A percentile compares a stretch with the other conserved stretches of the same genome.
Evolutionary conservation across 2,329 filamentous ascomycete genomes (phyloP).

Genomic region (Trichophyton equinum): DNA sequence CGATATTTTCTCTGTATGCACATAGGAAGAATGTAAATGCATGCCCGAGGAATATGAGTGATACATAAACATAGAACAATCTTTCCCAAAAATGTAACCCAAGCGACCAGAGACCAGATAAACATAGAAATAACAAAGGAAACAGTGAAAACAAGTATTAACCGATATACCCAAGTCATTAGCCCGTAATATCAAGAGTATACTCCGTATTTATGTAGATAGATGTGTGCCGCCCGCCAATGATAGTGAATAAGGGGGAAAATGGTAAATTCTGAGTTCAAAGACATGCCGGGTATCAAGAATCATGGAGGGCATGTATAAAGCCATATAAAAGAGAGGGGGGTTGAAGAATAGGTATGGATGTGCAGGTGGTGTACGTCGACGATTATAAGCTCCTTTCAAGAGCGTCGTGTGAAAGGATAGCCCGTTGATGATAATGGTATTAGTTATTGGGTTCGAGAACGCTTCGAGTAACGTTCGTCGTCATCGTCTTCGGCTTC

Average conservation of each 20-base stretch:
- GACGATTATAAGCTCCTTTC: background rate
- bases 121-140: background rate
- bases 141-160: background rate
- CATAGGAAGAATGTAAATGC: background rate
- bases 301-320: background rate
- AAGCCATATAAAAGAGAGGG: background rate
- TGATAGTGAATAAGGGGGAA: background rate
- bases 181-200: background rate
- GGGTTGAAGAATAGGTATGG: background rate
- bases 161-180: background rate
- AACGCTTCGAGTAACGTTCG: slow-evolving; percentile 4
- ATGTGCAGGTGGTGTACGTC: background rate
- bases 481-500: slow-evolving; percentile 6
- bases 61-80: background rate
- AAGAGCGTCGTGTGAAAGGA: background rate
- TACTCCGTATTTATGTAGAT: background rate
- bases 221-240: background rate
- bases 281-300: slow-evolving; percentile 1
- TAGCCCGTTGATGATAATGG: background rate
- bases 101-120: background rate
- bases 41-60: background rate
- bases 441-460: background rate
- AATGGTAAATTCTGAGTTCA: background rate
- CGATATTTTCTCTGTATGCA: background rate
- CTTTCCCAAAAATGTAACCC: background rate